These are phyloP conservation scores for Ophiostoma fasciatum DNA, from an alignment of 2,329 filamentous ascomycete species.

Conservation along the genomic window DNA sequence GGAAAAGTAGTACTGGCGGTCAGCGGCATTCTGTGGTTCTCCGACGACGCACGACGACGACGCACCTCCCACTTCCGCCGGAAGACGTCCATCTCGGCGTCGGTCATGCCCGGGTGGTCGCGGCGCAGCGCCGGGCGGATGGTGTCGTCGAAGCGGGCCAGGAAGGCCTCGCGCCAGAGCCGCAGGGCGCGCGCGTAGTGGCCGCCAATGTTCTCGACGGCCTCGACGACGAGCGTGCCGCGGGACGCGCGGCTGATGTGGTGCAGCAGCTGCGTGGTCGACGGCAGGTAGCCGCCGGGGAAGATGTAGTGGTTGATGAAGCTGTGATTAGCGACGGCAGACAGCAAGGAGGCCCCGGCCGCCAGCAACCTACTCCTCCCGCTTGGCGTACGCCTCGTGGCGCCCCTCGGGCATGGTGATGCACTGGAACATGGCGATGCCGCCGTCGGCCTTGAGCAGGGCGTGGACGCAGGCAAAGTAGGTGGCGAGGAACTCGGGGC, in stretches of 20 bases:
- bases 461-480: conserved; percentile 53
- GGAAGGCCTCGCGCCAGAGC: conserved; percentile 53
- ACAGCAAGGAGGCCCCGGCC: no score
- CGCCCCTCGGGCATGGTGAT: conserved; percentile 61
- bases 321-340: conserved; percentile 14
- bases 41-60: neutral
- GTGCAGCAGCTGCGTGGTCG: conserved; percentile 38
- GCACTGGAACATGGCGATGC: conserved; percentile 58
- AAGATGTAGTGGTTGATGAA: conserved; percentile 70
- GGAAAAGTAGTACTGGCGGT: conserved; percentile 50
- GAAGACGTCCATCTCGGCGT: conserved; percentile 51
- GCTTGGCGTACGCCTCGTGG: conserved; percentile 49
- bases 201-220: conserved; percentile 56
- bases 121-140: conserved; percentile 45
- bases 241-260: conserved; percentile 46
- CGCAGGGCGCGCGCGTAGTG: conserved; percentile 58
- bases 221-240: conserved; percentile 50
- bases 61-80: conserved; percentile 54
- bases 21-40: neutral
- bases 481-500: conserved; percentile 48
- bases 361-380: conserved; percentile 37
- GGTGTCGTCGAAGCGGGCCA: conserved; percentile 41
- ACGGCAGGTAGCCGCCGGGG: conserved; percentile 57
- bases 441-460: conserved; percentile 49
- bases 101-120: conserved; percentile 43